A percentile compares a stretch with the other conserved stretches of the same genome.
Conservation (phyloP, 2,329 filamentous ascomycete species). For the Geosmithia flava region DNA sequence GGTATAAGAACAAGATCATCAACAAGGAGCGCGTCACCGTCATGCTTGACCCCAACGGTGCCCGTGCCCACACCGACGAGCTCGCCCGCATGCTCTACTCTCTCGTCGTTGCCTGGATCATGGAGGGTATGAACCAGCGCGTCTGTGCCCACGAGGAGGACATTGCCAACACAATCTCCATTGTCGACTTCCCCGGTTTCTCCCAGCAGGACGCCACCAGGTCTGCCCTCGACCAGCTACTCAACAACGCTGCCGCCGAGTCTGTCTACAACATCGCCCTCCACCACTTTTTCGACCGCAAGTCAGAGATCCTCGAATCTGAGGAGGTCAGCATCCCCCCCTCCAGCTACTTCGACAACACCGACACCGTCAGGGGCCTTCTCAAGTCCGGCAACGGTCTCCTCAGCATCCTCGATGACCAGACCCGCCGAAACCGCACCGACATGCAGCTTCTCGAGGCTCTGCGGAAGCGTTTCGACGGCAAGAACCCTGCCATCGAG, state of each 20-base stretch:
- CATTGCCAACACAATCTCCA: slow-evolving; percentile 85
- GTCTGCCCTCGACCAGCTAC: slow-evolving; percentile 78
- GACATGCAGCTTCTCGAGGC: slow-evolving; percentile 88
- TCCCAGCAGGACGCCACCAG: slow-evolving; percentile 72
- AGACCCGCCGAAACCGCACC: slow-evolving; percentile 77
- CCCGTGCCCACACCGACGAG: slow-evolving; percentile 85
- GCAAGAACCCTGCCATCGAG: slow-evolving; percentile 82
- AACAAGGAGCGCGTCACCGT: slow-evolving; percentile 96
- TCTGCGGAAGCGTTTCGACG: slow-evolving; percentile 82
- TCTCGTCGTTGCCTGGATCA: slow-evolving; percentile 83
- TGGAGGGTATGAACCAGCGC: slow-evolving; percentile 83
- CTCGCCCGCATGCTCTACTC: slow-evolving; percentile 88
- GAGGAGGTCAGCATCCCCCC: slow-evolving; percentile 85
- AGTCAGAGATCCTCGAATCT: slow-evolving; percentile 83
- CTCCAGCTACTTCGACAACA: slow-evolving; percentile 97
- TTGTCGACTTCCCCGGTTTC: slow-evolving; percentile 96
- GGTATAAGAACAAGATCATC: slow-evolving; percentile 94
- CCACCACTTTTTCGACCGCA: slow-evolving; percentile 91
- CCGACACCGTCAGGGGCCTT: slow-evolving; percentile 81
- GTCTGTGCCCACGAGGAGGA: slow-evolving; percentile 79
- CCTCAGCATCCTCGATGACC: slow-evolving; percentile 89
- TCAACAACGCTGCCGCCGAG: slow-evolving; percentile 90
- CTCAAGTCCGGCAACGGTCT: slow-evolving; percentile 88
- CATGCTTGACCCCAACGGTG: slow-evolving; percentile 88
- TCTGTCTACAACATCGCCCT: slow-evolving; percentile 86